Base-by-base conservation (phyloP, 148 eudicot genomes). In the Arctostaphylos glauca region DNA sequence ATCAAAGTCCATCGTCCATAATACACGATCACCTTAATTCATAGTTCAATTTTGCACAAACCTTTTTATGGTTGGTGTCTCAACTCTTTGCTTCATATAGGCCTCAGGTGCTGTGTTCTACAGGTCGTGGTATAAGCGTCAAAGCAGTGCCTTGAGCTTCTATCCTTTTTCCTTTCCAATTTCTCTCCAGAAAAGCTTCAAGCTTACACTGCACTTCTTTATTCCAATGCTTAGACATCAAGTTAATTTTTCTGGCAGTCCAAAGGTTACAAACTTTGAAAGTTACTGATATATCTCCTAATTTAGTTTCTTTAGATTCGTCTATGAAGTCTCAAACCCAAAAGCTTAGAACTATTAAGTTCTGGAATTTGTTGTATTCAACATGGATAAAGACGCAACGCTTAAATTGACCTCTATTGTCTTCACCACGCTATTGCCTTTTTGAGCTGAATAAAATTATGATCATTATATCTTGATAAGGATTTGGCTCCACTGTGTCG, bases 151-250 rank as follows among this genome's bases (percentile, higher is more conserved):
- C 48, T 70, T 43, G 74, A 70, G 74, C 74, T 48, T 15, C 74
- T 43, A 41, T 70, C 74, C 9, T 43, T 70, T 70, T 16, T 5
- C 48, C 49, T 66, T 70, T 43, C 74, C 49, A 68, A 15, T 48
- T 70, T 70, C 48, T 43, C 74, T 70, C 49, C 74, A 70, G 49
- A 48, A 70, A 43, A 70, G 74, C 74, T 70, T 25, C 71, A 23
- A 4, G 18, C 43, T 25, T 66, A 31, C 43, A 66, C 12, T 66
- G 16, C 71, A 66, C 71, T 66, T 66, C 44, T 66, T 9, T 66
- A 66, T 15, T 66, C 71, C 44, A 66, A 31, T 66, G 43, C 10
- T 25, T 1, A 70, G 48, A 70, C 6, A 43, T 43, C 48, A 70
- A 43, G 49, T 70, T 70, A 38, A 70, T 41, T 41, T 70, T 41